These are phyloP conservation scores for Xylaria flabelliformis DNA, from an alignment of 495 filamentous ascomycete genomes.

Conservation along the genomic window DNA sequence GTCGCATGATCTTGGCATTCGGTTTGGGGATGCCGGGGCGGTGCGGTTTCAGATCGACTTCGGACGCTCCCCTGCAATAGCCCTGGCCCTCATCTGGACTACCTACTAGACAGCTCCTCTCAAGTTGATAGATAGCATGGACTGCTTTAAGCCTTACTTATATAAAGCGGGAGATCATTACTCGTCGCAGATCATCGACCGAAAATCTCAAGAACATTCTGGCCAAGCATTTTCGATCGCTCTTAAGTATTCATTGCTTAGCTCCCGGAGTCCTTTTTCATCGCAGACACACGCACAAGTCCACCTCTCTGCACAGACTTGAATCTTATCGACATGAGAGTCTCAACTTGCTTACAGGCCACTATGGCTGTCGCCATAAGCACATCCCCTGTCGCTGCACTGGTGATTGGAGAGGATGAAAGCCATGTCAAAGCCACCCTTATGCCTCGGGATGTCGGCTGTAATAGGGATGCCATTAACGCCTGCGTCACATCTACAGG, in stretches of 20 bases:
- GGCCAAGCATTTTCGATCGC: slow-evolving; percentile 7
- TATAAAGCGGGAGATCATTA: slow-evolving; percentile 24
- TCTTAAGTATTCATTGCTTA: not conserved
- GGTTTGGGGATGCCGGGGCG: slow-evolving; percentile 4
- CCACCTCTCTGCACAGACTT: not conserved
- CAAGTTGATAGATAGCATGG: slow-evolving; percentile 8
- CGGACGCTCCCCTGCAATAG: slow-evolving; percentile 6
- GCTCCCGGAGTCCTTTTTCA: not conserved
- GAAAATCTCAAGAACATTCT: slow-evolving; percentile 17
- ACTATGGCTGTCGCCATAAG: slow-evolving; percentile 16
- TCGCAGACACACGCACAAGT: not conserved
- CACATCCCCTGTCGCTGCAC: slow-evolving; percentile 1
- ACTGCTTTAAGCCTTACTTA: not conserved
- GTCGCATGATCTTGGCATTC: slow-evolving; percentile 26
- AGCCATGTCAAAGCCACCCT: not conserved
- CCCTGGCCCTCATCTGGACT: not conserved
- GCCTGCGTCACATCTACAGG: slow-evolving; percentile 12
- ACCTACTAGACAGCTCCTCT: not conserved
- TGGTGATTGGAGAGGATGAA: slow-evolving; percentile 6
- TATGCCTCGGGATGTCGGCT: slow-evolving; percentile 9
- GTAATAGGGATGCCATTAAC: slow-evolving; percentile 12
- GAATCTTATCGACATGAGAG: slow-evolving; percentile 20
- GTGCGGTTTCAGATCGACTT: slow-evolving; percentile 20
- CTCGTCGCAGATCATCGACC: slow-evolving; percentile 26
- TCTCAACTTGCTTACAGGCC: not conserved